Percentiles rank a stretch among this genome's conserved stretches.
phyloP scores from a whole-genome alignment of 805 yeast species.

The Starmera caribaea region DNA sequence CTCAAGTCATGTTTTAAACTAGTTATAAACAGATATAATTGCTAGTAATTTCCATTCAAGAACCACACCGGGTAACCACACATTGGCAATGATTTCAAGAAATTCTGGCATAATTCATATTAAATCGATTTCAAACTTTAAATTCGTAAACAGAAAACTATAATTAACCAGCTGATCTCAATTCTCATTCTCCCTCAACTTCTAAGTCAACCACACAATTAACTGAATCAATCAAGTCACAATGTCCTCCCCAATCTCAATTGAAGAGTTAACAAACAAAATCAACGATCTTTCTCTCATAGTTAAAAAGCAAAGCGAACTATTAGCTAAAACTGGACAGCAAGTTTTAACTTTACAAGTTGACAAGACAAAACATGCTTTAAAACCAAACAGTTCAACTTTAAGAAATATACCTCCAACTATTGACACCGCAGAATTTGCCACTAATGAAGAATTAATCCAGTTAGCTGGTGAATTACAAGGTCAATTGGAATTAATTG shows the following conservation, averaged over 20 bases:
- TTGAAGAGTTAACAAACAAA: slow-evolving; percentile 25
- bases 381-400: slow-evolving; percentile 12
- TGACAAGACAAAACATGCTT: slow-evolving; percentile 30
- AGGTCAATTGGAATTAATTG: slow-evolving; percentile 72
- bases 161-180: no score
- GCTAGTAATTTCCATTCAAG: no score
- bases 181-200: no score
- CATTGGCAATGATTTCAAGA: no score
- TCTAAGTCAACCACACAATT: no score
- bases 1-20: no score
- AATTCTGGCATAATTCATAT: no score
- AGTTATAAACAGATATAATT: no score
- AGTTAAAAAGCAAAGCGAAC: slow-evolving; percentile 54
- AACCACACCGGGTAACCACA: no score
- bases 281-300: slow-evolving; percentile 41
- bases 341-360: slow-evolving; percentile 67
- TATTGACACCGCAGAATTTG: slow-evolving; percentile 45
- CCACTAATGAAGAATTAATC: slow-evolving; percentile 75
- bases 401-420: slow-evolving; percentile 4
- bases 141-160: no score
- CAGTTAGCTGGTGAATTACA: slow-evolving; percentile 86
- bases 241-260: neutral
- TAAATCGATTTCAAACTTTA: no score
- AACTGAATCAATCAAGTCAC: no score
- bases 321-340: slow-evolving; percentile 72